Conservation (phyloP, 345 rosid species). For the Syzygium grande region DNA sequence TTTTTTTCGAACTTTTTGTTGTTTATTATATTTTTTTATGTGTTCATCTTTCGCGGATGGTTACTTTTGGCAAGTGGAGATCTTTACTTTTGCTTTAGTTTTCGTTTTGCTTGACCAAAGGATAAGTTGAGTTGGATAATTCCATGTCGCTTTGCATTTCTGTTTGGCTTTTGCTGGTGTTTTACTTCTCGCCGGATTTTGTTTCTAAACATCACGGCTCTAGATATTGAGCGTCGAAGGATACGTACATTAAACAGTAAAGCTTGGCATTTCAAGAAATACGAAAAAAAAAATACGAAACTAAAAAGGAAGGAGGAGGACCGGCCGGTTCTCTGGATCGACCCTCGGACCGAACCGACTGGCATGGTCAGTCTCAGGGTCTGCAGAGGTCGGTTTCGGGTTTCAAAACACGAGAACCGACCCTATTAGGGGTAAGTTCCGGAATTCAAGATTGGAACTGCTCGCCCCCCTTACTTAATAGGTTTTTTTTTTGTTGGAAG, state of each 20-base stretch:
- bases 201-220: background rate
- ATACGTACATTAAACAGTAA: background rate
- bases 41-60: background rate
- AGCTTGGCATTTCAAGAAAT: too few relatives aligned
- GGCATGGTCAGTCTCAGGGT: too few relatives aligned
- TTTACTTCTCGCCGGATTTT: background rate
- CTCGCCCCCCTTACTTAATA: too few relatives aligned
- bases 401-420: too few relatives aligned
- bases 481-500: background rate
- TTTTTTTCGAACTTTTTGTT: background rate
- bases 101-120: background rate
- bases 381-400: rapidly evolving
- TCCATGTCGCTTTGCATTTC: background rate
- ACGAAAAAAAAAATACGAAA: too few relatives aligned
- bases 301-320: rapidly evolving
- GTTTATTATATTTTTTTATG: background rate
- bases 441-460: background rate
- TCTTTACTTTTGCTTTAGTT: background rate
- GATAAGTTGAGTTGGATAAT: background rate
- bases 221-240: rapidly evolving
- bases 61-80: background rate
- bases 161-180: background rate
- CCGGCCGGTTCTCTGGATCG: rapidly evolving
- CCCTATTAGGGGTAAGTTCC: background rate
- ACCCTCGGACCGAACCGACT: rapidly evolving